Percentiles rank a stretch among this genome's conserved stretches.
Evolutionary conservation across 73 alveolate genomes (phyloP).

Genomic region (Uronychia binucleata): DNA sequence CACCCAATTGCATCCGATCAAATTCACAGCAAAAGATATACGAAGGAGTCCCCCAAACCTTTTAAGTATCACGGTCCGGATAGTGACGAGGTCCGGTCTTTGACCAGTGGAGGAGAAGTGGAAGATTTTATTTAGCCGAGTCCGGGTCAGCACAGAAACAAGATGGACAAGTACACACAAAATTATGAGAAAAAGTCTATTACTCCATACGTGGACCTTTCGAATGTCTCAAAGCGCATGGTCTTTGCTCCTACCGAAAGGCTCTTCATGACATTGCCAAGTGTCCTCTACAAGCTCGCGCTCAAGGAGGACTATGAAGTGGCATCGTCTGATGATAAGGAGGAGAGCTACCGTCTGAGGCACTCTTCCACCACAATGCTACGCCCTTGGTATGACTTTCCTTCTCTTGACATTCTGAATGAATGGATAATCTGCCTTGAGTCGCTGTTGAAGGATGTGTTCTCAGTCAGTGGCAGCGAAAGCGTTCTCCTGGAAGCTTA

Average conservation of each 20-base stretch:
- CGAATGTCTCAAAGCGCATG: conserved; percentile 31
- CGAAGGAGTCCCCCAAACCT: no score
- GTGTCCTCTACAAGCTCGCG: conserved; percentile 28
- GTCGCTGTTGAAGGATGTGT: conserved; percentile 60
- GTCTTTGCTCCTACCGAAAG: conserved; percentile 27
- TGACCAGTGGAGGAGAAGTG: background rate
- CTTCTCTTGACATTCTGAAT: conserved; percentile 45
- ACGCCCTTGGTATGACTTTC: conserved; percentile 49
- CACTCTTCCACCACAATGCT: background rate
- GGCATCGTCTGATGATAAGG: background rate
- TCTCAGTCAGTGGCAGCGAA: conserved; percentile 63
- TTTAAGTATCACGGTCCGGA: no score
- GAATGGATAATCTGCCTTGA: conserved; percentile 64
- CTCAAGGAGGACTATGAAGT: background rate
- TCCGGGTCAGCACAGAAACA: background rate
- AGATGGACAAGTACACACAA: background rate
- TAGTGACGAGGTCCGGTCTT: background rate
- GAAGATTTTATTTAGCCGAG: background rate
- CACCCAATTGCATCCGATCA: no score
- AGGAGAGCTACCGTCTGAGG: background rate
- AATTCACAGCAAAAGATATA: no score
- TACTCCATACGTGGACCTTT: conserved; percentile 16
- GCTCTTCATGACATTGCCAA: conserved; percentile 20
- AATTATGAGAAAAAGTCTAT: background rate
- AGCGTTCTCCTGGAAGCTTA: conserved; percentile 62